phyloP scores from a whole-genome alignment of 805 yeast species.

The Kazachstania psychrophila region DNA sequence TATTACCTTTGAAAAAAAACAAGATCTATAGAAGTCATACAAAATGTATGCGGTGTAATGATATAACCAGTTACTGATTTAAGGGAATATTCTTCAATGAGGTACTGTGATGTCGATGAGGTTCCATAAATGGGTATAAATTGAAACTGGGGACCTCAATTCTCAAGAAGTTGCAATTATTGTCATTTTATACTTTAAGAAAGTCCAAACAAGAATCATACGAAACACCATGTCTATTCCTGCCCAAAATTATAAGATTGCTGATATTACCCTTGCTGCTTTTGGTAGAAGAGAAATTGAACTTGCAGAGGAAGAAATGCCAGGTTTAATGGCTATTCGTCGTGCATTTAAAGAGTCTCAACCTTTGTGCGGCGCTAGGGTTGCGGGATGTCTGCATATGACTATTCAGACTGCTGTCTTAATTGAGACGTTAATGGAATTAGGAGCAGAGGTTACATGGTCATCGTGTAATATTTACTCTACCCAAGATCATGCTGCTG shows the following conservation, averaged over 20 bases:
- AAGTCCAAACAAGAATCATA: neutral
- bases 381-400: constrained; percentile 99
- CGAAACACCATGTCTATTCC: constrained; percentile 40
- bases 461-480: constrained; percentile 98
- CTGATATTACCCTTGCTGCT: constrained; percentile 97
- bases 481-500: constrained; percentile 99
- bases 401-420: constrained; percentile 98
- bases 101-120: neutral
- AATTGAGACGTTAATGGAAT: constrained; percentile 91
- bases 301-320: constrained; percentile 98
- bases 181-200: neutral
- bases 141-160: too few species aligned
- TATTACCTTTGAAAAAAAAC: neutral
- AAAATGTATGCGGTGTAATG: neutral
- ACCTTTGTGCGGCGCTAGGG: constrained; percentile 96
- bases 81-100: neutral
- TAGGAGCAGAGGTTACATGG: constrained; percentile 99
- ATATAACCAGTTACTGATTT: too few species aligned
- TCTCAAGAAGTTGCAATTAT: too few species aligned
- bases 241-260: constrained; percentile 79
- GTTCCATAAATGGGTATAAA: too few species aligned
- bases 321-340: constrained; percentile 97
- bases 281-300: constrained; percentile 99
- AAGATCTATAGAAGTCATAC: neutral
- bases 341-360: constrained; percentile 79